Percentiles rank a stretch among this genome's conserved stretches.
These are phyloP conservation scores for Phytophthora europaea DNA, from an alignment of 352 stramenopile species.

Conservation along the genomic window DNA sequence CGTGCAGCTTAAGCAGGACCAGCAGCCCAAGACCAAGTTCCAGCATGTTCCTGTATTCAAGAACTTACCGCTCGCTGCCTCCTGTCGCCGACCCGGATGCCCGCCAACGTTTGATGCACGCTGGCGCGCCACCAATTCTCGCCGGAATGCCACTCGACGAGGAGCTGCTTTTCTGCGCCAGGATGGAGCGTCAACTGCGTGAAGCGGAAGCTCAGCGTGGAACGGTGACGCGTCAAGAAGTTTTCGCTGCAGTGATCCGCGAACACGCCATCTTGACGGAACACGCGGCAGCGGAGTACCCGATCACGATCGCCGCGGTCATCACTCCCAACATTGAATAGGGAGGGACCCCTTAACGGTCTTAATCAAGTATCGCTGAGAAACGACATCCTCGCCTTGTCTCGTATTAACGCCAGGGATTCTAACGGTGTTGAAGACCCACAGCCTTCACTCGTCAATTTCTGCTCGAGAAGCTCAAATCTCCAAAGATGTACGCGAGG, in stretches of 20 bases:
- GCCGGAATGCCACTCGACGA: conserved; percentile 14
- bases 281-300: conserved; percentile 16
- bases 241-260: conserved; percentile 14
- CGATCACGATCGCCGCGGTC: conserved; percentile 5
- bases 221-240: conserved; percentile 9
- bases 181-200: conserved; percentile 17
- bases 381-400: not conserved
- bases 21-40: not conserved
- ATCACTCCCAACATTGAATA: not conserved
- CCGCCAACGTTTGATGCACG: conserved; percentile 20
- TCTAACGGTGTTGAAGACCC: not conserved
- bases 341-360: not conserved
- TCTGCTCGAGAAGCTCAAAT: not conserved
- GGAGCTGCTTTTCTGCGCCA: conserved; percentile 14
- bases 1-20: not conserved
- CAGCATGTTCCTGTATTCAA: conserved; percentile 20
- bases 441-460: conserved; percentile 13
- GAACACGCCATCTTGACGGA: conserved; percentile 14
- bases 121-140: conserved; percentile 9
- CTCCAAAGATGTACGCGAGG: conserved; percentile 28
- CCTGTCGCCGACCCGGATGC: conserved; percentile 11
- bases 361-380: not conserved
- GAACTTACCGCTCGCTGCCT: conserved; percentile 13
- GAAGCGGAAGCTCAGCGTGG: conserved; percentile 19
- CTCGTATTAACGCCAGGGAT: not conserved